These are phyloP conservation scores for Astragalus membranaceus DNA, from an alignment of 306 rosid species.

Conservation along the genomic window DNA sequence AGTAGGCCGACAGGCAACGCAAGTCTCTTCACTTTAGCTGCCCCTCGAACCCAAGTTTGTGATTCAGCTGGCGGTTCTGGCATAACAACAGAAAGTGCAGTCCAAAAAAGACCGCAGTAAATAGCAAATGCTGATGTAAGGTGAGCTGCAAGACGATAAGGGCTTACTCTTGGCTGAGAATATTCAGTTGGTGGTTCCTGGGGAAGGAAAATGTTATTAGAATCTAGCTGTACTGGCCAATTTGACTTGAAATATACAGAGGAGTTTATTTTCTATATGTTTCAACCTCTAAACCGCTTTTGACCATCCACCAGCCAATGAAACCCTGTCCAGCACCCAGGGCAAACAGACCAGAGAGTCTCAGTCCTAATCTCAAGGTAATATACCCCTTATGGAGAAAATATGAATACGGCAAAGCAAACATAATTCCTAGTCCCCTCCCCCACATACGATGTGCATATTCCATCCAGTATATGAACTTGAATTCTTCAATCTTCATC, in stretches of 20 bases:
- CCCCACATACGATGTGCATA: slow-evolving; percentile 99
- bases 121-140: slow-evolving; percentile 93
- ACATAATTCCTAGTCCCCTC: slow-evolving; percentile 73
- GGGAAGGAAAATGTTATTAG: slow-evolving; percentile 17
- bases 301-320: slow-evolving; percentile 99
- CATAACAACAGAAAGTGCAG: slow-evolving; percentile 82
- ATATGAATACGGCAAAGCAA: slow-evolving; percentile 87
- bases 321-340: slow-evolving; percentile 92
- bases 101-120: slow-evolving; percentile 85
- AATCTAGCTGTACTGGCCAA: not conserved
- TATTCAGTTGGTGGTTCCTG: slow-evolving; percentile 86
- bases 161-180: slow-evolving; percentile 93
- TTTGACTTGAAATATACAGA: slow-evolving; percentile 20
- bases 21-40: slow-evolving; percentile 69
- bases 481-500: slow-evolving; percentile 47
- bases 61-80: slow-evolving; percentile 82
- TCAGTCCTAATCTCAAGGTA: slow-evolving; percentile 66
- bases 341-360: slow-evolving; percentile 61
- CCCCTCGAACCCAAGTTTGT: slow-evolving; percentile 63
- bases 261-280: not conserved
- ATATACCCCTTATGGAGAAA: slow-evolving; percentile 84
- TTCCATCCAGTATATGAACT: slow-evolving; percentile 60
- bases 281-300: slow-evolving; percentile 68
- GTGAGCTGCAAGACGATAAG: slow-evolving; percentile 95
- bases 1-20: slow-evolving; percentile 71